Evolutionary conservation across 805 yeast species (phyloP).

Genomic region (Candida argentea): DNA sequence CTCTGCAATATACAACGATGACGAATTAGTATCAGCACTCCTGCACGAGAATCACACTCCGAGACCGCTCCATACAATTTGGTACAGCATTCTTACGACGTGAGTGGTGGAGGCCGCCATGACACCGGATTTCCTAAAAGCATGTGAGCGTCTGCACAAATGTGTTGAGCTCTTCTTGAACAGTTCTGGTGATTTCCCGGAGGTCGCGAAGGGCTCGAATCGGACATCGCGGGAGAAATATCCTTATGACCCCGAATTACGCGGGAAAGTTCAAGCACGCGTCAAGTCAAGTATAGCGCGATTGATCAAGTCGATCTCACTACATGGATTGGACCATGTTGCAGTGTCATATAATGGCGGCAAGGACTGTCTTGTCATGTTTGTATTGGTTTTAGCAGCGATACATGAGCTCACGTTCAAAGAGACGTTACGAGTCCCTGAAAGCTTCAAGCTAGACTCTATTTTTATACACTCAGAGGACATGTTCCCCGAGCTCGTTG

Average conservation of each 20-base stretch:
- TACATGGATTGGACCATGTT: conserved; percentile 33
- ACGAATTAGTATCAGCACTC: too few relatives aligned
- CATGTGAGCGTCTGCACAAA: too few relatives aligned
- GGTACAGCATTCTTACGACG: too few relatives aligned
- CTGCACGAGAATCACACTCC: too few relatives aligned
- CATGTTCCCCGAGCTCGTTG: conserved; percentile 61
- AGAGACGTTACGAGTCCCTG: too few relatives aligned
- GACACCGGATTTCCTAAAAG: too few relatives aligned
- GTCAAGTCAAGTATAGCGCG: conserved; percentile 17
- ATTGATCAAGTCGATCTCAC: conserved; percentile 17
- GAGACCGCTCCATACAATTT: too few relatives aligned
- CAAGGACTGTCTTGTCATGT: conserved; percentile 88
- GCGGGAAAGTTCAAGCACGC: conserved; percentile 18
- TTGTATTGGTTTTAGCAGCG: conserved; percentile 60
- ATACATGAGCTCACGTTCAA: conserved; percentile 18
- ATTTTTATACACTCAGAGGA: conserved; percentile 70
- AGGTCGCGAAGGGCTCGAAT: conserved; percentile 16
- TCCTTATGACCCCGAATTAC: conserved; percentile 10
- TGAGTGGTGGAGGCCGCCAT: too few relatives aligned
- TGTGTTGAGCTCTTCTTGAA: too few relatives aligned
- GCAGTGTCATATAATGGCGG: conserved; percentile 94
- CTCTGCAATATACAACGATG: too few relatives aligned
- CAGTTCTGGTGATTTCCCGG: too few relatives aligned
- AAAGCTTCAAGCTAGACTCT: conserved; percentile 35
- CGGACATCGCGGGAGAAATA: conserved; percentile 11